Conservation (phyloP, 1,139 yeast species). For the Wickerhamiella infanticola region DNA sequence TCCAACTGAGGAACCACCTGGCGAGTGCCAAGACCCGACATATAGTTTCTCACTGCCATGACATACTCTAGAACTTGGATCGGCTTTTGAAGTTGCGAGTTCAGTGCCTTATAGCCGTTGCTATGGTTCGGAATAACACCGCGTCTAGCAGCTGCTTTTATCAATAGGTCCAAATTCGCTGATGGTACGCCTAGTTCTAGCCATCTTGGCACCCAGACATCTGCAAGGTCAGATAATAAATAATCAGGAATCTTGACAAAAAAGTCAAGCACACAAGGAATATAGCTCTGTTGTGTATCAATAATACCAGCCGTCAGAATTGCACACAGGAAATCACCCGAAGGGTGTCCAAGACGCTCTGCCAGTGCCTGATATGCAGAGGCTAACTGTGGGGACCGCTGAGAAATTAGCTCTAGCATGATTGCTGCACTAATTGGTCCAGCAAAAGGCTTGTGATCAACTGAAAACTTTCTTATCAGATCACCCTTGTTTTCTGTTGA, state of each 20-base stretch:
- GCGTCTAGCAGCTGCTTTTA: not conserved
- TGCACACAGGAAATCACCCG: not conserved
- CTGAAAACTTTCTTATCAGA: not conserved
- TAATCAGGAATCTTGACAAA: not conserved
- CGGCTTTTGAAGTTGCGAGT: not conserved
- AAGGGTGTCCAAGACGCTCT: not conserved
- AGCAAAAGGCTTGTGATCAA: not conserved
- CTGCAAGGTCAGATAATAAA: not conserved
- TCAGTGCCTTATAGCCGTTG: not conserved
- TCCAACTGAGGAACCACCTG: not conserved
- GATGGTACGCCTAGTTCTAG: not conserved
- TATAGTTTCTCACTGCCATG: not conserved
- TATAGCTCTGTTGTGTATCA: not conserved
- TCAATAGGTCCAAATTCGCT: not conserved
- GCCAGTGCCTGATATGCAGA: not conserved
- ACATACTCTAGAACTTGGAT: not conserved
- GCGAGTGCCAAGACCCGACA: not conserved
- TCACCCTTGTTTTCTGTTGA: not conserved
- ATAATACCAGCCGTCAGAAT: not conserved
- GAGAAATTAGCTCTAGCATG: not conserved
- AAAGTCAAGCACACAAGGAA: not conserved
- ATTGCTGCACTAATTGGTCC: not conserved
- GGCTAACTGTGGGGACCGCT: not conserved
- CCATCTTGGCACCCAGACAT: not conserved
- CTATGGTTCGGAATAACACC: not conserved